Evolutionary conservation across 1,284 basidiomycete genomes (phyloP), one percentile per base, ranked within the genome.

Genomic region (Earliella scabrosa): DNA sequence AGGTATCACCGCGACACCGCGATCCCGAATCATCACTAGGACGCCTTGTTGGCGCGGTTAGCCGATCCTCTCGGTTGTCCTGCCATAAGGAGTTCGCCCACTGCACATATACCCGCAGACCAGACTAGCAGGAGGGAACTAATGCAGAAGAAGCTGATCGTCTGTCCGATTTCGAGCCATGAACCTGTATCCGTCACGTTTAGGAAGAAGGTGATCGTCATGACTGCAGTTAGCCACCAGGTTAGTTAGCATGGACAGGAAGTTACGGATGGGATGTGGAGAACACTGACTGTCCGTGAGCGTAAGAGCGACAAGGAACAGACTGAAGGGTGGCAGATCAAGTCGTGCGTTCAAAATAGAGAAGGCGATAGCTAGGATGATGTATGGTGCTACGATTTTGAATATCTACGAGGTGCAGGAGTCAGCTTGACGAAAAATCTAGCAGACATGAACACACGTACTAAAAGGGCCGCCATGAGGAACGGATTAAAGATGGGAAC

Each of bases 121-220:
- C 90, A 94, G 24, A 92, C 78, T 47, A 92, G 77, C 48, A 95
- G 74, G 41, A 94, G 72, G 2, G 92, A 94, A 0, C 90, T 85
- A 63, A 95, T 92, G 64, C 89, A 90, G 72, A 95, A 95, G 73
- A 94, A 93, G 52, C 84, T 92, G 67, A 95, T 95, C 0, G 88
- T 89, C 71, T 93, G 90, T 4, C 93, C 93, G 54, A 95, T 95
- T 68, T 95, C 92, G 50, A 95, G 75, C 94, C 93, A 96, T 6
- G 90, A 93, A 0, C 89, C 88, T 27, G 86, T 87, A 68, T 94
- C 92, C 27, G 84, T 86, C 39, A 96, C 92, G 31, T 85, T 84
- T 73, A 90, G 88, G 73, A 96, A 93, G 74, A 96, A 95, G 13
- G 86, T 80, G 57, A 94, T 77, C 0, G 90, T 92, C 86, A 90